These are phyloP conservation scores for Stephanodiscus minutulus DNA, from an alignment of 108 stramenopile species.

Conservation along the genomic window DNA sequence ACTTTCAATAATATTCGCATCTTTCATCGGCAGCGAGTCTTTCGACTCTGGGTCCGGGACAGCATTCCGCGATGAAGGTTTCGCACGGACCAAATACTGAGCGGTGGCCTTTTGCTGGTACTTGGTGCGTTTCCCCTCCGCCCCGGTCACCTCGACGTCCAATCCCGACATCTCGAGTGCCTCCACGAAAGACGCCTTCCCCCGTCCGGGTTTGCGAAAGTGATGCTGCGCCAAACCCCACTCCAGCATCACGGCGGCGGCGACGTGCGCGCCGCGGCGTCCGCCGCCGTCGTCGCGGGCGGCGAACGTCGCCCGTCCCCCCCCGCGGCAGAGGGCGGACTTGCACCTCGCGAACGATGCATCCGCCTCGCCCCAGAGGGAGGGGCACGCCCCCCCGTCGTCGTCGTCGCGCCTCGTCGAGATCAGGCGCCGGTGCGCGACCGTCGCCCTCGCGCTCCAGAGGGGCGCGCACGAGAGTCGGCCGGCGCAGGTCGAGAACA, in stretches of 20 bases:
- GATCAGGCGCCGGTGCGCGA: conserved; percentile 76
- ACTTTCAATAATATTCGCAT: conserved; percentile 21
- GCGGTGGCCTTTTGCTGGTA: conserved; percentile 83
- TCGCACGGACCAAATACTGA: conserved; percentile 82
- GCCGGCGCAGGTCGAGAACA: conserved; percentile 32
- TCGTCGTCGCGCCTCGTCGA: conserved; percentile 52
- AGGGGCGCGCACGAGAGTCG: conserved; percentile 31
- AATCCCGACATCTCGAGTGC: conserved; percentile 67
- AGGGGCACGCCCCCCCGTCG: conserved; percentile 58
- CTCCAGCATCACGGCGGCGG: conserved; percentile 74
- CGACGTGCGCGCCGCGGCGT: conserved; percentile 19
- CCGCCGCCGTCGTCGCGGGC: too few species aligned
- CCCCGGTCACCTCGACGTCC: conserved; percentile 80
- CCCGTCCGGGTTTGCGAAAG: conserved; percentile 64
- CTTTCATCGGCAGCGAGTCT: conserved; percentile 17
- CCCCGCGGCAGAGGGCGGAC: conserved; percentile 14
- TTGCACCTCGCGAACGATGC: conserved; percentile 33
- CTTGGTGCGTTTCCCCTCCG: conserved; percentile 90
- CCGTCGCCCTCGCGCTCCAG: conserved; percentile 71
- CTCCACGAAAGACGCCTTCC: conserved; percentile 60
- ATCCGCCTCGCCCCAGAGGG: conserved; percentile 61
- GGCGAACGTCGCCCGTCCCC: background rate
- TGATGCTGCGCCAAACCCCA: conserved; percentile 89
- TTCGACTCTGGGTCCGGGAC: conserved; percentile 36
- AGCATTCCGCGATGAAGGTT: conserved; percentile 38